phyloP scores from a whole-genome alignment of 306 rosid species.

The Prinsepia uniflora region DNA sequence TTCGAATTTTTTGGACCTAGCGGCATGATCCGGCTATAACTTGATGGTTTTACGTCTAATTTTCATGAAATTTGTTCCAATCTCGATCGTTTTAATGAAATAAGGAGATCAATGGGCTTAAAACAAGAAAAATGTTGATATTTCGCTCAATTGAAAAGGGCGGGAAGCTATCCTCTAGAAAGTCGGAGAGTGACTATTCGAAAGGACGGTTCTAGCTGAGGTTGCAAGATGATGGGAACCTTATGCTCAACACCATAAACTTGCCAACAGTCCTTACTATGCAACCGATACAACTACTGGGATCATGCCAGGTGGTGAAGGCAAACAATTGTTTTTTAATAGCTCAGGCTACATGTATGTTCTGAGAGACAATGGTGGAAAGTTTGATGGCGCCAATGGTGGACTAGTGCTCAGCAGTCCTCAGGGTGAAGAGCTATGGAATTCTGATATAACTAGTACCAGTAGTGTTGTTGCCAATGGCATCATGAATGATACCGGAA shows the following conservation, averaged over 20 bases:
- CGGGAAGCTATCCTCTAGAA: constrained; percentile 20
- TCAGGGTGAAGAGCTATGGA: constrained; percentile 16
- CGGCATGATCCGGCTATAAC: no score
- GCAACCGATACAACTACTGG: not conserved
- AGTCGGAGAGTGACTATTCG: constrained; percentile 27
- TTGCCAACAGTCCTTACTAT: constrained; percentile 2
- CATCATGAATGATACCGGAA: constrained; percentile 17
- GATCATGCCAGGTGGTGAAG: constrained; percentile 13
- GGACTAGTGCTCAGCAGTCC: constrained; percentile 15
- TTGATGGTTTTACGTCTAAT: no score
- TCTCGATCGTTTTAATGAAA: no score
- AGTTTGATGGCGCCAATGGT: not conserved
- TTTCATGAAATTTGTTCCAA: no score
- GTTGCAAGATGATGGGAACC: constrained; percentile 8
- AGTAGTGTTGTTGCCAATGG: constrained; percentile 5
- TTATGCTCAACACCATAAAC: constrained; percentile 18
- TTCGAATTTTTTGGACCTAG: no score
- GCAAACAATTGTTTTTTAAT: constrained; percentile 30
- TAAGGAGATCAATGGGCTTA: no score
- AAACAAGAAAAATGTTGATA: no score
- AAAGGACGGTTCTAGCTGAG: constrained; percentile 32
- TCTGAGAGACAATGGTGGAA: not conserved
- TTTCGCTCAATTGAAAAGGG: constrained; percentile 16
- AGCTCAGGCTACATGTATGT: constrained; percentile 34
- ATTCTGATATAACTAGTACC: not conserved